Percentiles rank a stretch among this genome's conserved stretches.
phyloP scores from a whole-genome alignment of 805 yeast genomes.

The Metschnikowia rubicola region DNA sequence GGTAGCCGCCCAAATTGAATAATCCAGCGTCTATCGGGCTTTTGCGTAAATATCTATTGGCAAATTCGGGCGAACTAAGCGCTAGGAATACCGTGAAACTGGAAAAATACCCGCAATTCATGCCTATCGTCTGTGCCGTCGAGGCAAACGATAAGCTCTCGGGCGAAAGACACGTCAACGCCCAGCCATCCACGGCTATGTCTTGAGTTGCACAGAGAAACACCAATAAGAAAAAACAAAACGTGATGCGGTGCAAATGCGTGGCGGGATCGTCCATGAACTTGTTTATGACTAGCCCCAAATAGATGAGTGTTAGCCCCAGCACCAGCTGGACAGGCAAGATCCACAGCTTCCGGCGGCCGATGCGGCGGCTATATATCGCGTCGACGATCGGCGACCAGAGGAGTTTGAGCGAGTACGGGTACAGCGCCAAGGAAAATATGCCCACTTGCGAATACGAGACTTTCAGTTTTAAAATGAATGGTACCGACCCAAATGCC shows the following conservation, averaged over 20 bases:
- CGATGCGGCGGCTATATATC: slow-evolving; percentile 59
- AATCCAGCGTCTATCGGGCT: slow-evolving; percentile 63
- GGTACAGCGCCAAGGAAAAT: slow-evolving; percentile 89
- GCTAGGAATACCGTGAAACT: slow-evolving; percentile 91
- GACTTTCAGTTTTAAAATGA: slow-evolving; percentile 75
- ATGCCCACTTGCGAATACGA: slow-evolving; percentile 87
- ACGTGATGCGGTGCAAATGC: slow-evolving; percentile 57
- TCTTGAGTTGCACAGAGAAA: slow-evolving; percentile 96
- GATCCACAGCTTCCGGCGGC: slow-evolving; percentile 91
- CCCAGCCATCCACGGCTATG: slow-evolving; percentile 99
- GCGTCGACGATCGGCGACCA: slow-evolving; percentile 98
- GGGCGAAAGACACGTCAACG: slow-evolving; percentile 77
- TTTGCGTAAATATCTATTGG: slow-evolving; percentile 74
- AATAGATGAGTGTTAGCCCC: slow-evolving; percentile 57
- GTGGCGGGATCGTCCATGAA: slow-evolving; percentile 48
- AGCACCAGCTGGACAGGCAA: slow-evolving; percentile 86
- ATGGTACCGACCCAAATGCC: slow-evolving; percentile 93
- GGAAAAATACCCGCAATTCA: slow-evolving; percentile 88
- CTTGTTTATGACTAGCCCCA: slow-evolving; percentile 56
- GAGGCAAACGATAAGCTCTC: slow-evolving; percentile 85
- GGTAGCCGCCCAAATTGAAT: slow-evolving; percentile 68
- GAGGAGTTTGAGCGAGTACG: slow-evolving; percentile 83
- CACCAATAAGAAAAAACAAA: slow-evolving; percentile 71
- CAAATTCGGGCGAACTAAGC: slow-evolving; percentile 86
- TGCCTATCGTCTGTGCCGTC: slow-evolving; percentile 95